Percentiles rank a stretch among this genome's conserved stretches.
phyloP scores from a whole-genome alignment of 371 early-diverging fungal genomes.

The Blakeslea trispora region DNA sequence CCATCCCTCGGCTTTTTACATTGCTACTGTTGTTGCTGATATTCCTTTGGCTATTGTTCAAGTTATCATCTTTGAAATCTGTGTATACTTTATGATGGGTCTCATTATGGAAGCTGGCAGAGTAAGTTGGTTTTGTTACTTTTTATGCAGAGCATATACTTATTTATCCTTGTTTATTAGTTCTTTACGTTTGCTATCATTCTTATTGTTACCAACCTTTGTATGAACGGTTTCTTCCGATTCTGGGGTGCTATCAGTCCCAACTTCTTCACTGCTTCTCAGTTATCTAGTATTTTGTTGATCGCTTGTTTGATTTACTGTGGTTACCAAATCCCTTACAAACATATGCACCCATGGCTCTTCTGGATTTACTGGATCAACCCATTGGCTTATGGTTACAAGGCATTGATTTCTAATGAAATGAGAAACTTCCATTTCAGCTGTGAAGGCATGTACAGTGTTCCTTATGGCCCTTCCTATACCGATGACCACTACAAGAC shows the following conservation, averaged over 20 bases:
- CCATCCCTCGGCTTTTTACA: conserved; percentile 62
- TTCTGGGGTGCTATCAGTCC: conserved; percentile 59
- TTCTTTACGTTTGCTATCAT: conserved; percentile 60
- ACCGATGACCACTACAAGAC: conserved; percentile 47
- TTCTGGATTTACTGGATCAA: conserved; percentile 74
- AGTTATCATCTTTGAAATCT: conserved; percentile 35
- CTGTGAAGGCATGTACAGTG: conserved; percentile 42
- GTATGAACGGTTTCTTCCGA: conserved; percentile 66
- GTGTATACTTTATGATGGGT: conserved; percentile 63
- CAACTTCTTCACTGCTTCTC: conserved; percentile 60
- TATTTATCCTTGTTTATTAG: conserved; percentile 9
- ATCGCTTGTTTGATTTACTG: conserved; percentile 61
- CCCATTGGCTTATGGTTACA: conserved; percentile 68
- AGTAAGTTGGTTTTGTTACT: conserved; percentile 28
- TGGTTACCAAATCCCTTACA: conserved; percentile 68
- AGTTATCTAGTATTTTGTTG: conserved; percentile 55
- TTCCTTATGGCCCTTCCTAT: conserved; percentile 50
- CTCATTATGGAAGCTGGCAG: conserved; percentile 57
- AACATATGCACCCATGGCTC: conserved; percentile 70
- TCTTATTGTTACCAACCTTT: conserved; percentile 48
- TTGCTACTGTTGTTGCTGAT: conserved; percentile 59
- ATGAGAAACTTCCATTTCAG: conserved; percentile 45
- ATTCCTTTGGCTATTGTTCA: conserved; percentile 51
- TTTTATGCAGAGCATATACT: neutral
- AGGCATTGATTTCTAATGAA: conserved; percentile 70